Percentiles rank a stretch among this genome's conserved stretches.
Conservation (phyloP, 352 stramenopile species). For the Globisporangium abappressorium region DNA sequence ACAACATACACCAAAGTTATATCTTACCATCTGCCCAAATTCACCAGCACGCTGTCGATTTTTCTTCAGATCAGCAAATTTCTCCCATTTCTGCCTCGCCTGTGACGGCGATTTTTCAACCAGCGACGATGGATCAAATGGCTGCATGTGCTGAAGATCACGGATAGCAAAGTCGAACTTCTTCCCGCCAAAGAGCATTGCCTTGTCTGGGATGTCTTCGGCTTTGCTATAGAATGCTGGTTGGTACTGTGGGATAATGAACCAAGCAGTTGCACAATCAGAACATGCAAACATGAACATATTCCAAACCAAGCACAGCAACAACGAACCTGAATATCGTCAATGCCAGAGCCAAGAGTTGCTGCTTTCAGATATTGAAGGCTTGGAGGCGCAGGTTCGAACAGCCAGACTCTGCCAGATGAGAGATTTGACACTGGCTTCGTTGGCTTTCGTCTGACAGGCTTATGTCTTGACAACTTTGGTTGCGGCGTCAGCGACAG, state of each 20-base stretch:
- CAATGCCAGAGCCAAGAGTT: slow-evolving; percentile 42
- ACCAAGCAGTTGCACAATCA: not conserved
- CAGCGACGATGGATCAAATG: slow-evolving; percentile 46
- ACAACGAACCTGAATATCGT: slow-evolving; percentile 33
- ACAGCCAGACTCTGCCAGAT: slow-evolving; percentile 44
- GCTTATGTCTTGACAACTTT: slow-evolving; percentile 9
- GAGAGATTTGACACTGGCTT: not conserved
- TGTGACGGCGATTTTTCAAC: slow-evolving; percentile 8
- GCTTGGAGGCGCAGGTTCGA: slow-evolving; percentile 36
- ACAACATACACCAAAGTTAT: too few relatives aligned
- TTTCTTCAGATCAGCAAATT: slow-evolving; percentile 12
- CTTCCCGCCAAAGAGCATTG: slow-evolving; percentile 70
- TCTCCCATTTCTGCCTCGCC: slow-evolving; percentile 5
- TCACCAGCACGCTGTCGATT: not conserved
- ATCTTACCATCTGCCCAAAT: slow-evolving; percentile 11
- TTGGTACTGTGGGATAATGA: slow-evolving; percentile 34
- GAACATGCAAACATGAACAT: not conserved
- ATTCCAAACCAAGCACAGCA: not conserved
- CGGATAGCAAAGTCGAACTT: slow-evolving; percentile 59
- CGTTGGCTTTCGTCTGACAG: not conserved
- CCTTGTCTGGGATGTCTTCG: slow-evolving; percentile 64
- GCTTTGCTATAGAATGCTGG: slow-evolving; percentile 51
- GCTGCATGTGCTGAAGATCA: slow-evolving; percentile 27
- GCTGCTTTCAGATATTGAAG: slow-evolving; percentile 41
- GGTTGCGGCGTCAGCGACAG: slow-evolving; percentile 56